Base-by-base conservation (phyloP, 1,284 basidiomycete genomes). In the Leccinum pachyderme region DNA sequence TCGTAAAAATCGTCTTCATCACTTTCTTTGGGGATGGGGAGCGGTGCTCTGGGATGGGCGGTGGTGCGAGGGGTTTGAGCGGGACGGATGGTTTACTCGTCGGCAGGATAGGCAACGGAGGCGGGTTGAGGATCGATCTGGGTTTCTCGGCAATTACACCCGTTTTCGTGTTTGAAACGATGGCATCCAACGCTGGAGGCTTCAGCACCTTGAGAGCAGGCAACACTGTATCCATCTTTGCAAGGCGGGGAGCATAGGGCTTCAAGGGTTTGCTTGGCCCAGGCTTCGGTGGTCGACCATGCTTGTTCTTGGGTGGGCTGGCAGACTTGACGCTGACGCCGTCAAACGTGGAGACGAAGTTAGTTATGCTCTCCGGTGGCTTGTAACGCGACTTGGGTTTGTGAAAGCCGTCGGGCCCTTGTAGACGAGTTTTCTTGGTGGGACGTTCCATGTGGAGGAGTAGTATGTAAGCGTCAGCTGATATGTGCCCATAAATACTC, bases 1-100 rank as follows among this genome's bases (percentile, higher is more conserved):
- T 79, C 27, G 71, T 75, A 0, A 74, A 71, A 33, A 82, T 75
- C 4, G 78, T 73, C 58, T 75, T 78, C 57, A 77, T 59, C 12
- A 63, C 62, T 44, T 66, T 69, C 52, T 49, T 55, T 4, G 60
- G 60, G 2, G 69, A 64, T 7, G 47, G 2, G 2, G 57, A 51
- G 44, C 35, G 50, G 5, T 25, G 25, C 8, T 51, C 53, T 1
- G 57, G 63, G 28, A 60, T 31, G 15, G 57, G 61, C 9, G 67
- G 70, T 22, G 57, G 69, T 25, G 47, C 62, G 6, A 72, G 66
- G n/a, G 64, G 45, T 52, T 66, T 69, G 43, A 69, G 58, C 13
- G 33, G 58, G 4, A 46, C 44, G 9, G 58, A 37, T 1, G 49
- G 56, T 43, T 65, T 68, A 4, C 41, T 50, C n/a, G 48, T 35